phyloP scores from a whole-genome alignment of 2,329 filamentous ascomycete species.

The Penicillium sp. region DNA sequence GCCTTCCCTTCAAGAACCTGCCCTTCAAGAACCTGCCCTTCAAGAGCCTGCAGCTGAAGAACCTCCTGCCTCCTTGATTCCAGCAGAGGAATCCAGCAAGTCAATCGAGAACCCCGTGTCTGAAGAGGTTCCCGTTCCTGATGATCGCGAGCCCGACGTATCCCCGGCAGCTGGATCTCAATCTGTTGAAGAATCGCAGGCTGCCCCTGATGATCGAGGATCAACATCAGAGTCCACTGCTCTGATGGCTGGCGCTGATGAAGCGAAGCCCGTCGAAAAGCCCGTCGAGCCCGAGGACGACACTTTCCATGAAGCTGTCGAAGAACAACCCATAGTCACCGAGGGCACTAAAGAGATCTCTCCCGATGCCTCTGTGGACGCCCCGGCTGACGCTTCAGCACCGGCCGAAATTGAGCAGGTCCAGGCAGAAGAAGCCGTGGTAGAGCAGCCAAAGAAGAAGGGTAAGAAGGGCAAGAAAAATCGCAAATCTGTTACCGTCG shows the following conservation, averaged over 20 bases:
- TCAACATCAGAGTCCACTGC: not conserved
- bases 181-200: slow-evolving; percentile 1
- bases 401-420: slow-evolving; percentile 1
- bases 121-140: not conserved
- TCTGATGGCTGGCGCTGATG: not conserved
- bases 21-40: too few species aligned
- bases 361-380: not conserved
- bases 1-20: too few species aligned
- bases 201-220: slow-evolving; percentile 1
- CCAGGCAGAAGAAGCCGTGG: slow-evolving; percentile 5
- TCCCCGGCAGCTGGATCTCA: not conserved
- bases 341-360: slow-evolving; percentile 3
- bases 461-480: slow-evolving; percentile 23
- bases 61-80: too few species aligned
- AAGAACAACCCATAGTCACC: slow-evolving; percentile 8
- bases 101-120: slow-evolving; percentile 1
- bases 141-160: slow-evolving; percentile 1
- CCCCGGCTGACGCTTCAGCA: not conserved
- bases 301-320: slow-evolving; percentile 18
- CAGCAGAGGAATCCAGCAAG: slow-evolving; percentile 1
- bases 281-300: slow-evolving; percentile 14
- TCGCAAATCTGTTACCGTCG: slow-evolving; percentile 16
- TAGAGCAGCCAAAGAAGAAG: slow-evolving; percentile 13
- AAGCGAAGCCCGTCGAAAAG: slow-evolving; percentile 1
- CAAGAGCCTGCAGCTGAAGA: too few species aligned